Percentiles rank a stretch among this genome's conserved stretches.
Conservation (phyloP, 345 rosid species). For the Eucalyptus coolabah region DNA sequence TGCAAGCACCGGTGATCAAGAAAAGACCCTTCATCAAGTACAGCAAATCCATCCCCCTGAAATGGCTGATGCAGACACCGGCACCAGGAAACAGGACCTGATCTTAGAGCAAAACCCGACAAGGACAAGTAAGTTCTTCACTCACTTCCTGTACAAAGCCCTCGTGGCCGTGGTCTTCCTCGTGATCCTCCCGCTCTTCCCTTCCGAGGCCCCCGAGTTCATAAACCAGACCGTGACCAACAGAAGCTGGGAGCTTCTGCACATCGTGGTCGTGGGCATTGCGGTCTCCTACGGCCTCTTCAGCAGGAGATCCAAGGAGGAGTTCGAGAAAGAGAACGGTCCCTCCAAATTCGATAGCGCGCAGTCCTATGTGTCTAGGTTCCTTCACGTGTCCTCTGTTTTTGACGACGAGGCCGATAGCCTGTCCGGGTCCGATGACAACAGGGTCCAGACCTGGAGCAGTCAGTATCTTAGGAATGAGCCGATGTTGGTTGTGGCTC, state of each 20-base stretch:
- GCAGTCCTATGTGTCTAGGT: constrained; percentile 51
- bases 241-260: constrained; percentile 87
- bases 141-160: constrained; percentile 61
- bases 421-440: constrained; percentile 14
- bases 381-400: constrained; percentile 84
- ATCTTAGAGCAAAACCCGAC: constrained; percentile 11
- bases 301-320: constrained; percentile 50
- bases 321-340: constrained; percentile 22
- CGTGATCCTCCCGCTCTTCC: constrained; percentile 44
- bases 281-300: constrained; percentile 98
- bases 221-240: constrained; percentile 48
- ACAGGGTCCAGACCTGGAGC: constrained; percentile 54
- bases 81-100: not conserved
- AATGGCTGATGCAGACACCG: constrained; percentile 51
- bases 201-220: constrained; percentile 82
- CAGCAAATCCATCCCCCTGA: not conserved
- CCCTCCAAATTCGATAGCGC: constrained; percentile 35
- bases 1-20: constrained; percentile 18
- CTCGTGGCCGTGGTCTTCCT: constrained; percentile 32
- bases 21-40: not conserved
- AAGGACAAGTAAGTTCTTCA: constrained; percentile 34
- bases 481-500: constrained; percentile 38
- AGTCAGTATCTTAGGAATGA: constrained; percentile 49
- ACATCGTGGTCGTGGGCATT: constrained; percentile 82
- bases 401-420: constrained; percentile 57